Conservation (phyloP, 2,329 filamentous ascomycete genomes). For the Cercospora citrullina region DNA sequence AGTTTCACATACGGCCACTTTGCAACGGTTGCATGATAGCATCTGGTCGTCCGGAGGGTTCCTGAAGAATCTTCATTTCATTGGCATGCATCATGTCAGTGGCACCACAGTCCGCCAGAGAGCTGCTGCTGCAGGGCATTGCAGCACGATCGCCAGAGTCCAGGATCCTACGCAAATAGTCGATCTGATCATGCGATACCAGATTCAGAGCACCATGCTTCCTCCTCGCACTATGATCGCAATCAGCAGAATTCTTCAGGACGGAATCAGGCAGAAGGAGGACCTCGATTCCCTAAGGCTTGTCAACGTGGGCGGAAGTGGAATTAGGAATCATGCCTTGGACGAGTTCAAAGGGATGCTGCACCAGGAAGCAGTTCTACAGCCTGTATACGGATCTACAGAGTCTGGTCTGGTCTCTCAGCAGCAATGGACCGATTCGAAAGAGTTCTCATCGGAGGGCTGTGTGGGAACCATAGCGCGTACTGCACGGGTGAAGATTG, state of each 20-base stretch:
- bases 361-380: background rate
- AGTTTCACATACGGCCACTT: background rate
- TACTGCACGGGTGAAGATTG: background rate
- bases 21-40: background rate
- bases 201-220: background rate
- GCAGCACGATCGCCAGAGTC: background rate
- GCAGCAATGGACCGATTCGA: background rate
- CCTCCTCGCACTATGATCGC: background rate
- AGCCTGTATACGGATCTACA: background rate
- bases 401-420: background rate
- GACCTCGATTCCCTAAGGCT: background rate
- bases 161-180: background rate
- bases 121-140: background rate
- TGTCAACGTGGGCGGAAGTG: background rate
- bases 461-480: slow-evolving; percentile 23
- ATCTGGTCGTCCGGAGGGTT: background rate
- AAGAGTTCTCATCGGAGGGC: background rate
- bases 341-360: background rate
- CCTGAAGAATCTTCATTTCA: background rate
- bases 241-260: background rate
- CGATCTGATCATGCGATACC: background rate
- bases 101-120: background rate
- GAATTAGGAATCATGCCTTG: background rate
- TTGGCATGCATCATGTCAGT: background rate
- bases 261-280: background rate